phyloP scores from a whole-genome alignment of 2,329 filamentous ascomycete species.

The Phoma sp. region DNA sequence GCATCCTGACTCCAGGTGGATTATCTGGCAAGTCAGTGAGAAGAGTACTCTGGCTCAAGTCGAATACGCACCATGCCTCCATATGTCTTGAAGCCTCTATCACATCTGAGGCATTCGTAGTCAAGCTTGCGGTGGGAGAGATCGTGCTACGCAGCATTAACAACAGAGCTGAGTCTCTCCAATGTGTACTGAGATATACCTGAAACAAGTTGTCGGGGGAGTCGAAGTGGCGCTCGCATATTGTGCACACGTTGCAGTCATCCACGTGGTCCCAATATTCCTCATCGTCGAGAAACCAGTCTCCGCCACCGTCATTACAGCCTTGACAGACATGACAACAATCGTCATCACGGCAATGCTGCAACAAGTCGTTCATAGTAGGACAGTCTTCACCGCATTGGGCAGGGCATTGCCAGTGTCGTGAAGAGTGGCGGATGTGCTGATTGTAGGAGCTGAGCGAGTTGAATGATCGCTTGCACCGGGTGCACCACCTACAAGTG shows the following conservation, averaged over 20 bases:
- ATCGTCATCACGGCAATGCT: background rate
- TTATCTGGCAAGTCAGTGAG: constrained; percentile 5
- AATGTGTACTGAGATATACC: no score
- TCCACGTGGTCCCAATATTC: background rate
- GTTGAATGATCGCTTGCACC: no score
- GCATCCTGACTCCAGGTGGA: constrained; percentile 21
- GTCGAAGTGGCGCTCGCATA: background rate
- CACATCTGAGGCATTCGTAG: constrained; percentile 20
- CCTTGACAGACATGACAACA: background rate
- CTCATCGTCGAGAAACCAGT: background rate
- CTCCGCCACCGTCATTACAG: background rate
- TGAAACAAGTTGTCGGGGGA: no score
- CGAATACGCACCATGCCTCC: constrained; percentile 17
- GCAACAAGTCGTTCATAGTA: background rate
- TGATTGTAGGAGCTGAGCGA: background rate
- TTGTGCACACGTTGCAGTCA: background rate
- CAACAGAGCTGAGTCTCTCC: no score
- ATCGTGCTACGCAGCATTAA: background rate
- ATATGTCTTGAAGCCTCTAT: constrained; percentile 20
- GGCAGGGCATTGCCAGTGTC: background rate
- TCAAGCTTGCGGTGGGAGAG: background rate
- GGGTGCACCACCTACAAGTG: no score
- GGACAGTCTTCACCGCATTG: background rate
- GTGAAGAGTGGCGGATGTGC: background rate
- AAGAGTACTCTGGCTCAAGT: background rate